phyloP scores from a whole-genome alignment of 768 basidiomycete genomes.

The Podaxis mareebaensis region DNA sequence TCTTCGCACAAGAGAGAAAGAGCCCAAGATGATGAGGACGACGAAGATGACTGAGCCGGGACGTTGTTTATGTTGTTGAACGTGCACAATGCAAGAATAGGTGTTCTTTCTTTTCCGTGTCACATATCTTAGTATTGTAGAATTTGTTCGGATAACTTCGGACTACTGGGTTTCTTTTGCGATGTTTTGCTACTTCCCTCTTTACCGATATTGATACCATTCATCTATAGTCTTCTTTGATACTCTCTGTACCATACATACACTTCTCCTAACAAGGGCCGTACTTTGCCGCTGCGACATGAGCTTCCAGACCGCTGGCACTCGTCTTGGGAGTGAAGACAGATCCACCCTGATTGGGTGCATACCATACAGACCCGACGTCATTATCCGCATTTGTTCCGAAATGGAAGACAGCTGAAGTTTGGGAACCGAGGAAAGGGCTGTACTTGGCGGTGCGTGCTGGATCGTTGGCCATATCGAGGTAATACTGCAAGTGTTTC shows the following conservation, averaged over 20 bases:
- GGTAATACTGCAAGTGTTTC: constrained; percentile 51
- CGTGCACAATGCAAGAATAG: not conserved
- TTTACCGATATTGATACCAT: constrained; percentile 12
- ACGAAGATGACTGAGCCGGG: constrained; percentile 7
- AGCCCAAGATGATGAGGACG: not conserved
- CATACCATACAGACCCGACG: constrained; percentile 50
- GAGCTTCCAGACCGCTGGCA: constrained; percentile 43
- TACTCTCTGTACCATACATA: constrained; percentile 10
- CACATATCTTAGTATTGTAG: constrained; percentile 12
- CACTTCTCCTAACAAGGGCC: constrained; percentile 31
- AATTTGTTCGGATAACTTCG: constrained; percentile 8
- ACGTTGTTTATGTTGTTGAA: not conserved
- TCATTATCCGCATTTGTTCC: constrained; percentile 40
- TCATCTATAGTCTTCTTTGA: constrained; percentile 11
- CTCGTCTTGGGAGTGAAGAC: constrained; percentile 46
- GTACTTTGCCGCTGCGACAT: constrained; percentile 44
- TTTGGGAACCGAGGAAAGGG: constrained; percentile 39
- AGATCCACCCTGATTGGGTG: constrained; percentile 43
- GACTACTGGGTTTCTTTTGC: not conserved
- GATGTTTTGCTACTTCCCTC: not conserved
- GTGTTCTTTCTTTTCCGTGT: not conserved
- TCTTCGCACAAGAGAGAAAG: constrained; percentile 5
- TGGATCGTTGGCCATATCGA: constrained; percentile 44
- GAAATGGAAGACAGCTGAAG: constrained; percentile 43
- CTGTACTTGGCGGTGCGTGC: constrained; percentile 45